A percentile compares a stretch with the other conserved stretches of the same genome.
These are phyloP conservation scores for Myotisia sp. DNA, from an alignment of 2,329 filamentous ascomycete genomes.

Conservation along the genomic window DNA sequence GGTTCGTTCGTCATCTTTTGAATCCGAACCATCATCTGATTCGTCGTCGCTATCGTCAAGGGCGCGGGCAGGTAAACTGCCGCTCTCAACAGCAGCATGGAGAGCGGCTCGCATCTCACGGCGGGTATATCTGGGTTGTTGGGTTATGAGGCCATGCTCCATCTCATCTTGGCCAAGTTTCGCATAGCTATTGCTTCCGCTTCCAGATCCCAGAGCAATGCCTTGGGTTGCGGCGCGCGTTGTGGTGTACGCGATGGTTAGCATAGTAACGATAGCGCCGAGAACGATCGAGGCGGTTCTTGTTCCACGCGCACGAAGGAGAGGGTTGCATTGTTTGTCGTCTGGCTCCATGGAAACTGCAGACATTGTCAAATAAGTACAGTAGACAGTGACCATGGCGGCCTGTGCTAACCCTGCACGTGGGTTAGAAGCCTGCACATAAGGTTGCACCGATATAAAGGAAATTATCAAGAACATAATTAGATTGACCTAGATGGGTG, in stretches of 20 bases:
- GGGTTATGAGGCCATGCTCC: constrained; percentile 76
- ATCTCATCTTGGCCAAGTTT: constrained; percentile 51
- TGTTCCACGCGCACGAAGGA: constrained; percentile 70
- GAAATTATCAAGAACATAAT: constrained; percentile 69
- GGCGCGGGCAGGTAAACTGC: constrained; percentile 79
- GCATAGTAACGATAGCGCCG: constrained; percentile 87
- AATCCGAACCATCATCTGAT: constrained; percentile 42
- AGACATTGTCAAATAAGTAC: constrained; percentile 96
- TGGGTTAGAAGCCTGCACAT: constrained; percentile 79
- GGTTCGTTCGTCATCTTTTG: constrained; percentile 74
- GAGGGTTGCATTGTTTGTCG: constrained; percentile 83
- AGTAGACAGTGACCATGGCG: constrained; percentile 94
- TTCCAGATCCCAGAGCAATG: constrained; percentile 44
- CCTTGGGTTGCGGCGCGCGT: constrained; percentile 85
- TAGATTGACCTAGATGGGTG: constrained; percentile 52
- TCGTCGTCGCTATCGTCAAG: constrained; percentile 56
- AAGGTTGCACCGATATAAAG: constrained; percentile 73
- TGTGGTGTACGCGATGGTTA: constrained; percentile 94
- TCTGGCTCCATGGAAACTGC: constrained; percentile 98
- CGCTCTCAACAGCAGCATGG: constrained; percentile 75
- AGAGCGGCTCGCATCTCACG: constrained; percentile 88
- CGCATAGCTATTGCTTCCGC: constrained; percentile 38
- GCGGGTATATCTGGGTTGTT: constrained; percentile 58
- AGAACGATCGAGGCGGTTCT: constrained; percentile 82
- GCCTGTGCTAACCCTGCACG: constrained; percentile 93